Conservation (phyloP, 345 rosid species). For the Aquilaria yunnanensis region DNA sequence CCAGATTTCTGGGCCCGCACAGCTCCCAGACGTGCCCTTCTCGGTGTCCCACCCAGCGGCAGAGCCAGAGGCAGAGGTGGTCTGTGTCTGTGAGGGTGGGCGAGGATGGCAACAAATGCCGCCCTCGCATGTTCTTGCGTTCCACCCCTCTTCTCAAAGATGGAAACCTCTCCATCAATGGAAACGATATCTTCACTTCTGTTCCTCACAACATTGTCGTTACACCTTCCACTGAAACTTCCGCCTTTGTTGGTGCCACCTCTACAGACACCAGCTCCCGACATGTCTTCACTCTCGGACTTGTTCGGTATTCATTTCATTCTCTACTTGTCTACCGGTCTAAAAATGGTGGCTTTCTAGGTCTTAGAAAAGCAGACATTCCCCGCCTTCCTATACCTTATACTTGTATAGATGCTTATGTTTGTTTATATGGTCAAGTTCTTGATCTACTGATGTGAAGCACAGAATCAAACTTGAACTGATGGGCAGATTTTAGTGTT, state of each 20-base stretch:
- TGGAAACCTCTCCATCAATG: constrained; percentile 28
- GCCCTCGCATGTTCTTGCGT: constrained; percentile 29
- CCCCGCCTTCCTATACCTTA: no score
- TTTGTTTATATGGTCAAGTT: no score
- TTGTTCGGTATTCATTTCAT: constrained; percentile 23
- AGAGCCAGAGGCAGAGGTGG: constrained; percentile 2
- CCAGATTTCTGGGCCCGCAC: constrained; percentile 2
- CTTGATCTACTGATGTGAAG: no score
- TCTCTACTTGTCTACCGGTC: background rate
- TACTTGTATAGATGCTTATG: no score
- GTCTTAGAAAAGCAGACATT: background rate
- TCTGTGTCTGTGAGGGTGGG: constrained; percentile 2
- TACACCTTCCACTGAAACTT: constrained; percentile 31
- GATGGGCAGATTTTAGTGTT: no score
- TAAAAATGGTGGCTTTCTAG: background rate
- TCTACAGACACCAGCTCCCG: constrained; percentile 23
- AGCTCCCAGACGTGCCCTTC: constrained; percentile 7
- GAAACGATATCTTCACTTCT: constrained; percentile 23
- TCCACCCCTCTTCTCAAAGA: constrained; percentile 34
- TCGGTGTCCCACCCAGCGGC: constrained; percentile 5
- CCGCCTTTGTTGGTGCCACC: constrained; percentile 44
- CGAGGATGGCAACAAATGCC: constrained; percentile 18
- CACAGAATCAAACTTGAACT: no score
- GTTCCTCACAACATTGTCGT: constrained; percentile 38
- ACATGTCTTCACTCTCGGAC: constrained; percentile 54